Base-by-base conservation (phyloP, 805 yeast genomes). In the Kuraishia borneana region DNA sequence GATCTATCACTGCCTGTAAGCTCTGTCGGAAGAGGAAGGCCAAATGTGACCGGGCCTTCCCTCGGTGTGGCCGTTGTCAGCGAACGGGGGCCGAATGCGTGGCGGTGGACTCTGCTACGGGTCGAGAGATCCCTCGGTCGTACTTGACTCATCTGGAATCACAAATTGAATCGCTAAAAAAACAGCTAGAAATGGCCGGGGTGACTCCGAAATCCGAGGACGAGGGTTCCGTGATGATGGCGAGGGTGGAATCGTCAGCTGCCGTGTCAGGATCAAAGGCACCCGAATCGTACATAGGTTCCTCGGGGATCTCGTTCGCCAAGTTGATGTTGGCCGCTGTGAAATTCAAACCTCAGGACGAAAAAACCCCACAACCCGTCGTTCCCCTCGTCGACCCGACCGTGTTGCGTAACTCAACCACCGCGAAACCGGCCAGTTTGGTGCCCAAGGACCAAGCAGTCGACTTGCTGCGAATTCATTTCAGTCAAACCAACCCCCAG, bases 81-180 rank as follows among this genome's bases (percentile, higher is more conserved):
- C 71, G 73, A 46, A 79, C 82, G 8, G 70, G 73, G 5, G 79
- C 61, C 2, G 83, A 81, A 5, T 87, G 96, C 56, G 75, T 84
- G 3, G 84, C 94, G 0, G 54, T 83, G 3, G 96, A 88, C 50
- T 87, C 94, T 0, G 84, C 87, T 5, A 83, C 95, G 0, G 94
- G 95, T 0, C 62, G 94, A 36, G 85, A 81, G 43, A 73, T 85
- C 1, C 94, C 96, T 1, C 60, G 96, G 26, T 80, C 85, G 2
- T 81, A 82, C 47, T 72, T 84, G 3, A 67, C 73, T 16, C 79
- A 76, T 44, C 58, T 85, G 38, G 96, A 85, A 49, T 76, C 73
- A 36, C 59, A 76, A 25, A 61, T 84, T 2, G 61, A 64, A 6
- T 56, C 58, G n/a, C 57, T 85, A 39, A 83, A 82, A 50, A 44